Conservation (phyloP, 2,329 filamentous ascomycete species). For the Botrytis porri region DNA sequence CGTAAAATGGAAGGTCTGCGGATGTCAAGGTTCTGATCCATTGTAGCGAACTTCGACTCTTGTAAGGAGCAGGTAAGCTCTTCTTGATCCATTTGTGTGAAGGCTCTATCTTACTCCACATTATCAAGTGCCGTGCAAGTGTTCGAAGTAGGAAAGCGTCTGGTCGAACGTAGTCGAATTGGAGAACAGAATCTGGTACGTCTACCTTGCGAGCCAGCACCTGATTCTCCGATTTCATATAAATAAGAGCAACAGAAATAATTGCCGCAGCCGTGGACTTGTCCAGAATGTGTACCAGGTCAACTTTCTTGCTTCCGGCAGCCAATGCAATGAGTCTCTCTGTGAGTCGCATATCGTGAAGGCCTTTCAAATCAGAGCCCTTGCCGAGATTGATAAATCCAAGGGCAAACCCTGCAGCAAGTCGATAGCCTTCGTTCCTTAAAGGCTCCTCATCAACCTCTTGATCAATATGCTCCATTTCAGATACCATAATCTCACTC, state of each 20-base stretch:
- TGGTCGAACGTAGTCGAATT: constrained; percentile 93
- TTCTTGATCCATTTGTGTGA: constrained; percentile 70
- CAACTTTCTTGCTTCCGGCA: constrained; percentile 84
- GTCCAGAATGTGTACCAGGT: constrained; percentile 89
- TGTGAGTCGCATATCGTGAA: constrained; percentile 91
- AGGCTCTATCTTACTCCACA: constrained; percentile 82
- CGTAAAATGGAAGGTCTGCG: constrained; percentile 86
- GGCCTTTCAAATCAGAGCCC: constrained; percentile 79
- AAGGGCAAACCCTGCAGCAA: constrained; percentile 89
- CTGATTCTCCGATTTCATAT: constrained; percentile 92
- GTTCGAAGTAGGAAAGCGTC: constrained; percentile 90
- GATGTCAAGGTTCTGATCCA: constrained; percentile 64
- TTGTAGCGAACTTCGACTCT: constrained; percentile 57
- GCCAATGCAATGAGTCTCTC: constrained; percentile 84
- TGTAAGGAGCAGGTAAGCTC: constrained; percentile 71
- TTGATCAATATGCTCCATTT: constrained; percentile 81
- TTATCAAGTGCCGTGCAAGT: constrained; percentile 82
- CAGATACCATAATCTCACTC: constrained; percentile 98
- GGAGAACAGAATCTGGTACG: constrained; percentile 81
- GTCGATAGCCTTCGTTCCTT: constrained; percentile 90
- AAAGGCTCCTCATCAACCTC: constrained; percentile 81
- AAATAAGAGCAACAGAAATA: constrained; percentile 85
- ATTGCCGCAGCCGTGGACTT: constrained; percentile 91
- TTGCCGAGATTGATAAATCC: constrained; percentile 94
- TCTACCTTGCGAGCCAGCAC: constrained; percentile 88